phyloP scores from a whole-genome alignment of 306 rosid species.

The Cyamopsis tetragonoloba region DNA sequence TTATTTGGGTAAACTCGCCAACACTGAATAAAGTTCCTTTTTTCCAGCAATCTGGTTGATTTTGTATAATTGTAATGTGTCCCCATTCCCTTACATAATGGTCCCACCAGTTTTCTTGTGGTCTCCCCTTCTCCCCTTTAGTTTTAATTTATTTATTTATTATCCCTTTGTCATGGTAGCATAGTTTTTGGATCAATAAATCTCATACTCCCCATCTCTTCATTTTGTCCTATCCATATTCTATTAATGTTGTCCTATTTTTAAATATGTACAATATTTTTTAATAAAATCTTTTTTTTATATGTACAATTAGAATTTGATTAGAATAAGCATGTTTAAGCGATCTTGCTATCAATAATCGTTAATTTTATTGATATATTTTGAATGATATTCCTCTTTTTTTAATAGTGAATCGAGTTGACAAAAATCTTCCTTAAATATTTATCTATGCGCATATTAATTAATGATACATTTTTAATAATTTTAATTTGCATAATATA shows the following conservation, averaged over 20 bases:
- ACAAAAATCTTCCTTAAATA: conserved; percentile 27
- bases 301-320: no score
- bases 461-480: no score
- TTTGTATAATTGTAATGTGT: conserved; percentile 37
- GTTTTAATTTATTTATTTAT: no score
- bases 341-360: no score
- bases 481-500: no score
- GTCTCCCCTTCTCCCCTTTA: conserved; percentile 28
- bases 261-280: no score
- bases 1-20: conserved; percentile 53
- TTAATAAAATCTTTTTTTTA: no score
- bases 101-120: conserved; percentile 37
- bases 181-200: background rate
- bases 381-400: no score
- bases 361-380: no score
- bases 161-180: conserved; percentile 13
- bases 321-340: no score
- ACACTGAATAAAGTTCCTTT: conserved; percentile 37
- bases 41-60: conserved; percentile 48
- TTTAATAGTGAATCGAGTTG: background rate
- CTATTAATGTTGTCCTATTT: background rate
- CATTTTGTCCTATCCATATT: conserved; percentile 14
- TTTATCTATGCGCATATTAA: no score
- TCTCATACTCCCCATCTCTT: background rate
- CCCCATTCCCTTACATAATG: conserved; percentile 48